phyloP scores from a whole-genome alignment of 2,329 filamentous ascomycete species.

The Penicillium janthinellum region DNA sequence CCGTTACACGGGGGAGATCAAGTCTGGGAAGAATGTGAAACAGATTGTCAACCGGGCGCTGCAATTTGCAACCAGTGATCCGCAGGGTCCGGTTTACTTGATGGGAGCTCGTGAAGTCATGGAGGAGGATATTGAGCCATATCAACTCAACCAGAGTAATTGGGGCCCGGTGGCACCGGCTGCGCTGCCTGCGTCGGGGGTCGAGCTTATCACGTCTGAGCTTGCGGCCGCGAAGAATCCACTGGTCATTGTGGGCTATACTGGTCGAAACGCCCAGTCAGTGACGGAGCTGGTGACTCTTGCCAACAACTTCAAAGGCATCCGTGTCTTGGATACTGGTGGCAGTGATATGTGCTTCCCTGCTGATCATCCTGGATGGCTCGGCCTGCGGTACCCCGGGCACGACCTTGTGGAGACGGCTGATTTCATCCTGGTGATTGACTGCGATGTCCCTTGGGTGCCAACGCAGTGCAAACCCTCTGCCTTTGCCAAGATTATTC shows the following conservation, averaged over 20 bases:
- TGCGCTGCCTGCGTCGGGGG: constrained; percentile 55
- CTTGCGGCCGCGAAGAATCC: constrained; percentile 52
- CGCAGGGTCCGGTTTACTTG: constrained; percentile 78
- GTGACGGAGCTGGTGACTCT: constrained; percentile 50
- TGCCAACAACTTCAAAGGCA: constrained; percentile 50
- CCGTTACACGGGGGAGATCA: constrained; percentile 79
- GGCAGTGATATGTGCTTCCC: constrained; percentile 57
- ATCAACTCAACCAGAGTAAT: constrained; percentile 65
- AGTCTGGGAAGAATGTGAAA: constrained; percentile 81
- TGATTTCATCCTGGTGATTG: constrained; percentile 80
- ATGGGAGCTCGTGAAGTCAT: constrained; percentile 78
- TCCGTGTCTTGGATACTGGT: constrained; percentile 56
- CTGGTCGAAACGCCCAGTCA: constrained; percentile 48
- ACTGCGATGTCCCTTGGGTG: constrained; percentile 94
- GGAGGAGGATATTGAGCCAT: constrained; percentile 79
- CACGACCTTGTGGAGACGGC: constrained; percentile 74
- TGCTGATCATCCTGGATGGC: constrained; percentile 55
- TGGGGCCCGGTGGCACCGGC: constrained; percentile 73
- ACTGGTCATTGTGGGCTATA: constrained; percentile 54
- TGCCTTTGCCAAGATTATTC: constrained; percentile 60
- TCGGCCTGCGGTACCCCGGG: constrained; percentile 72
- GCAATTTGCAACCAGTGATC: constrained; percentile 76
- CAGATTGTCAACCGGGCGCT: constrained; percentile 85
- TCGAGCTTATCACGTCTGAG: constrained; percentile 47
- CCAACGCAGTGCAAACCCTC: constrained; percentile 69